phyloP scores from a whole-genome alignment of 2,329 filamentous ascomycete species.

The Penicillium sp. region DNA sequence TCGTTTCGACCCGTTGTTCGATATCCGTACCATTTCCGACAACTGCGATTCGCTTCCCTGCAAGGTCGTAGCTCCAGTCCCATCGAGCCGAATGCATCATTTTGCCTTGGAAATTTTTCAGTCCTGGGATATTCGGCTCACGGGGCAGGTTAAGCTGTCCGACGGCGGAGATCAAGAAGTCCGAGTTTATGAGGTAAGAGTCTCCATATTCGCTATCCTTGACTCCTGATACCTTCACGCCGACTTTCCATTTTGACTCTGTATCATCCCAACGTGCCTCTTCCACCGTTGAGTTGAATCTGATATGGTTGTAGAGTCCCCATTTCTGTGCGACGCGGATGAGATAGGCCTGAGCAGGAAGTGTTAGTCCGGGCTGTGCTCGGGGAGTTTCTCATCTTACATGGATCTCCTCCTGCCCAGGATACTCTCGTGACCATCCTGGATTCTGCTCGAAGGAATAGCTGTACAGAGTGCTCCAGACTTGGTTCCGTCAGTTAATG shows the following conservation, averaged over 20 bases:
- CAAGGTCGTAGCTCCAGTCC: slow-evolving; percentile 58
- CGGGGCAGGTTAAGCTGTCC: slow-evolving; percentile 58
- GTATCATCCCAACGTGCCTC: slow-evolving; percentile 56
- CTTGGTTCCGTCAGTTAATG: slow-evolving; percentile 21
- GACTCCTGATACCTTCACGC: slow-evolving; percentile 49
- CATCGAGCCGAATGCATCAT: slow-evolving; percentile 59
- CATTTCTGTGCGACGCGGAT: slow-evolving; percentile 54
- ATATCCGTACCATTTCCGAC: slow-evolving; percentile 54
- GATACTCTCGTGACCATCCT: slow-evolving; percentile 58
- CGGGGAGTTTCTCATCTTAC: slow-evolving; percentile 24
- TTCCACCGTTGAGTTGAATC: slow-evolving; percentile 57
- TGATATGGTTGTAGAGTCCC: slow-evolving; percentile 55
- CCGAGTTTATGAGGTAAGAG: slow-evolving; percentile 53
- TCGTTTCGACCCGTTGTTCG: not conserved
- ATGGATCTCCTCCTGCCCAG: slow-evolving; percentile 60
- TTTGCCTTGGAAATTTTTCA: slow-evolving; percentile 52
- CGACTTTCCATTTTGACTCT: slow-evolving; percentile 51
- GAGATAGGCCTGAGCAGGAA: slow-evolving; percentile 47
- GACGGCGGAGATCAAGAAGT: slow-evolving; percentile 59
- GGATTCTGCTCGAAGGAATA: slow-evolving; percentile 62
- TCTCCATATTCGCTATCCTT: slow-evolving; percentile 57
- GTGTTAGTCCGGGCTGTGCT: not conserved
- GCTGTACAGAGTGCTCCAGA: slow-evolving; percentile 57
- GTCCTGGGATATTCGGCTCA: slow-evolving; percentile 50
- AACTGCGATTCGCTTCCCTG: slow-evolving; percentile 56